These are phyloP conservation scores for Vanderwaltozyma tropicalis DNA, from an alignment of 805 yeast genomes.

Conservation along the genomic window DNA sequence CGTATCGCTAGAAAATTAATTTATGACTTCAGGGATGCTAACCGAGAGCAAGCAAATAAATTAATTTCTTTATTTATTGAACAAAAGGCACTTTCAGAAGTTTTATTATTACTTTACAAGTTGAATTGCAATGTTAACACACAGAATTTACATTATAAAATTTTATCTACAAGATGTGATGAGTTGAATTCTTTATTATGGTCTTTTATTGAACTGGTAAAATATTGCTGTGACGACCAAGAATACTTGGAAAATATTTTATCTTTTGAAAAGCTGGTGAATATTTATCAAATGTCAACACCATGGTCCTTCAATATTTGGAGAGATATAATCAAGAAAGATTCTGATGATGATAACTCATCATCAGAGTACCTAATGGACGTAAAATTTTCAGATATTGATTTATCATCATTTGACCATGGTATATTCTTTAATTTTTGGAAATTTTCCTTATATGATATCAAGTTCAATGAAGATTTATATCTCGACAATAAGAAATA, in stretches of 20 bases:
- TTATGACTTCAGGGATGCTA: conserved; percentile 38
- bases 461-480: conserved; percentile 39
- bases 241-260: conserved; percentile 31
- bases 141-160: conserved; percentile 47
- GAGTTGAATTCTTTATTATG: conserved; percentile 59
- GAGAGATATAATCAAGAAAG: conserved; percentile 38
- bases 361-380: conserved; percentile 8
- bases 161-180: conserved; percentile 61
- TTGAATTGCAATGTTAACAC: conserved; percentile 33
- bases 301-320: conserved; percentile 72
- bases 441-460: conserved; percentile 63
- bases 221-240: conserved; percentile 35
- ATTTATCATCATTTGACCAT: conserved; percentile 25
- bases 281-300: conserved; percentile 36
- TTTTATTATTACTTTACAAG: conserved; percentile 54
- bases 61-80: conserved; percentile 39
- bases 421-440: conserved; percentile 56
- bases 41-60: conserved; percentile 37
- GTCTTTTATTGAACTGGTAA: conserved; percentile 49
- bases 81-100: conserved; percentile 43
- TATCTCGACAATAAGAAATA: conserved; percentile 37
- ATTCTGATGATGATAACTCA: conserved; percentile 9
- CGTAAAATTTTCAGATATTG: conserved; percentile 11
- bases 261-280: conserved; percentile 33
- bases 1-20: conserved; percentile 47